These are phyloP conservation scores for Musa itinerans DNA, from an alignment of 176 grass and related monocot species.

Conservation along the genomic window DNA sequence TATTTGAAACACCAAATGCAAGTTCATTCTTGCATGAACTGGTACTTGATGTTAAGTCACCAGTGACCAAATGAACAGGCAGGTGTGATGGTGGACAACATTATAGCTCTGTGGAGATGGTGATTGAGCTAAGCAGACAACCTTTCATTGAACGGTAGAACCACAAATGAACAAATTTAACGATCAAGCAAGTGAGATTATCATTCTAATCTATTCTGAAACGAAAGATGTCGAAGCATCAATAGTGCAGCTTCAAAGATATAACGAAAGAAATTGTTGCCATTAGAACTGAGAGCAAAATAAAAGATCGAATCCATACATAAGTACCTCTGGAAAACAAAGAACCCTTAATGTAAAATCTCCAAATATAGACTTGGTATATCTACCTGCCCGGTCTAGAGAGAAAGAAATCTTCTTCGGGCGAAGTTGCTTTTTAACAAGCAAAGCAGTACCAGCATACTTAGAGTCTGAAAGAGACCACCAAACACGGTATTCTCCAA, in stretches of 20 bases:
- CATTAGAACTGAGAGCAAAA: neutral
- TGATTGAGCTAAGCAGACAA: neutral
- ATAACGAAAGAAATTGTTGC: neutral
- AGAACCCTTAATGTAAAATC: neutral
- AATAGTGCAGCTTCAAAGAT: neutral
- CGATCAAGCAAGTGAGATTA: neutral
- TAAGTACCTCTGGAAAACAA: neutral
- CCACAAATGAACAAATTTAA: neutral
- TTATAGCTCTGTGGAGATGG: neutral
- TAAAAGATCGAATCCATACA: neutral
- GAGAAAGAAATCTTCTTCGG: constrained; percentile 81
- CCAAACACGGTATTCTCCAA: constrained; percentile 68
- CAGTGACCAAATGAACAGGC: neutral
- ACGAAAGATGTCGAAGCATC: neutral
- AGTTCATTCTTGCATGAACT: neutral
- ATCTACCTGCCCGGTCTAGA: constrained; percentile 73
- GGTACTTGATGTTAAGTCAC: neutral
- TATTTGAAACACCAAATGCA: too few species aligned
- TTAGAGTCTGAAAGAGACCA: constrained; percentile 99
- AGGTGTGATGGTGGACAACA: neutral
- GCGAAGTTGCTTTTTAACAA: constrained; percentile 77
- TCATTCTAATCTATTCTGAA: neutral
- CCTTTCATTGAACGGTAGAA: neutral
- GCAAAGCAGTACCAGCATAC: constrained; percentile 70
- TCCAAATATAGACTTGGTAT: neutral